Evolutionary conservation across 1,284 basidiomycete species (phyloP).

Genomic region (Ganoderma meredithae): DNA sequence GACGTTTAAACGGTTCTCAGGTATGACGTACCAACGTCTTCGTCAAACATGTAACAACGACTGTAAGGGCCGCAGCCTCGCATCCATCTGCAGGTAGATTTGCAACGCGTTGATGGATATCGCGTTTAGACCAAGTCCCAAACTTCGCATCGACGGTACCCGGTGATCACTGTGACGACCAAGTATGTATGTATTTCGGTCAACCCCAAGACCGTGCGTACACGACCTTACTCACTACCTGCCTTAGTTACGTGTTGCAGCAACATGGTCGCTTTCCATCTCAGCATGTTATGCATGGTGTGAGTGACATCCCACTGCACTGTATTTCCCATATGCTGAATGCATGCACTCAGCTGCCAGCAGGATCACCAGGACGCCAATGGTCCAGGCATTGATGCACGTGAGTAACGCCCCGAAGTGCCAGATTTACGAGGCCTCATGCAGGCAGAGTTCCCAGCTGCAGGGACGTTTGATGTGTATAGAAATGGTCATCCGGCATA

Average conservation of each 20-base stretch:
- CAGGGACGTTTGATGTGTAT: constrained; percentile 22
- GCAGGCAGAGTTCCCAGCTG: constrained; percentile 4
- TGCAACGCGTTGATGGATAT: background rate
- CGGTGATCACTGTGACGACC: constrained; percentile 31
- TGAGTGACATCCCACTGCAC: no score
- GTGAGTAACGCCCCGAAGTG: constrained; percentile 6
- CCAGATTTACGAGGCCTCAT: background rate
- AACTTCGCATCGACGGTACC: constrained; percentile 21
- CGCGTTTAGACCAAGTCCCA: constrained; percentile 27
- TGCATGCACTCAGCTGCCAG: constrained; percentile 33
- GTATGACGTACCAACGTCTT: constrained; percentile 21
- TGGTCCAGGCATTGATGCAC: constrained; percentile 24
- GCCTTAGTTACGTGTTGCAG: constrained; percentile 28
- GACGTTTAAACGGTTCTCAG: background rate
- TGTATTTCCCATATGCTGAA: no score
- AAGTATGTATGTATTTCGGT: constrained; percentile 24
- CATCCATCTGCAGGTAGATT: background rate
- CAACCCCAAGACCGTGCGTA: background rate
- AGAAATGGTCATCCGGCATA: constrained; percentile 7
- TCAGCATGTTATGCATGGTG: constrained; percentile 36
- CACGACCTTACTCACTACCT: no score
- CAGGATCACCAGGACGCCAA: constrained; percentile 13
- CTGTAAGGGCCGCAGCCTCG: constrained; percentile 10
- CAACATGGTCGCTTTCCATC: constrained; percentile 30
- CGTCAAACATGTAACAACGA: constrained; percentile 23